A percentile compares a stretch with the other conserved stretches of the same genome.
phyloP scores from a whole-genome alignment of 345 rosid genomes.

The Gossypium anomalum region DNA sequence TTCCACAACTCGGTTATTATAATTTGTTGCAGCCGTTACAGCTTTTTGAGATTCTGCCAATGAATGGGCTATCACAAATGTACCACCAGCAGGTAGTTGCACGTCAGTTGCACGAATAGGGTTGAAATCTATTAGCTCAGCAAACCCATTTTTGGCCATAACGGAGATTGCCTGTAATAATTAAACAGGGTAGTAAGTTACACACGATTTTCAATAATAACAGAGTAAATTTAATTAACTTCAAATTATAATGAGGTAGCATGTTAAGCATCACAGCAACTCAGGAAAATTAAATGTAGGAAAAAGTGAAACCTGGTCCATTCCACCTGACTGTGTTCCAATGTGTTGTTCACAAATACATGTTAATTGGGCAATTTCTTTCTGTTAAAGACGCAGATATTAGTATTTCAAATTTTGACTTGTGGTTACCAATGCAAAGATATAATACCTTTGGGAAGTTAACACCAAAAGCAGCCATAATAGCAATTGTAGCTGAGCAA shows the following conservation, averaged over 20 bases:
- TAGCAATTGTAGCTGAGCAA: slow-evolving; percentile 82
- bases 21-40: slow-evolving; percentile 90
- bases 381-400: slow-evolving; percentile 42
- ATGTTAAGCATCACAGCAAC: background rate
- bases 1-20: slow-evolving; percentile 94
- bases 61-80: slow-evolving; percentile 92
- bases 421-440: background rate
- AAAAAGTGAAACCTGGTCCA: slow-evolving; percentile 82
- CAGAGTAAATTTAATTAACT: background rate
- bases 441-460: slow-evolving; percentile 65
- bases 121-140: slow-evolving; percentile 97
- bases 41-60: slow-evolving; percentile 96
- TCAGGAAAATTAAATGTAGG: background rate
- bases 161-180: slow-evolving; percentile 80
- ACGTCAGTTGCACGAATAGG: slow-evolving; percentile 95
- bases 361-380: slow-evolving; percentile 89
- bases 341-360: slow-evolving; percentile 93
- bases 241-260: background rate
- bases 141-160: slow-evolving; percentile 94
- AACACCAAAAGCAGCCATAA: slow-evolving; percentile 72
- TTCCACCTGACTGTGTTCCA: slow-evolving; percentile 98
- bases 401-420: slow-evolving; percentile 5
- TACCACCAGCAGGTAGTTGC: slow-evolving; percentile 87
- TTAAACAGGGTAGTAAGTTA: slow-evolving; percentile 7
- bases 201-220: background rate